Evolutionary conservation across 768 basidiomycete species (phyloP), one percentile per base, ranked within the genome.

Genomic region (Suillus bovinus): DNA sequence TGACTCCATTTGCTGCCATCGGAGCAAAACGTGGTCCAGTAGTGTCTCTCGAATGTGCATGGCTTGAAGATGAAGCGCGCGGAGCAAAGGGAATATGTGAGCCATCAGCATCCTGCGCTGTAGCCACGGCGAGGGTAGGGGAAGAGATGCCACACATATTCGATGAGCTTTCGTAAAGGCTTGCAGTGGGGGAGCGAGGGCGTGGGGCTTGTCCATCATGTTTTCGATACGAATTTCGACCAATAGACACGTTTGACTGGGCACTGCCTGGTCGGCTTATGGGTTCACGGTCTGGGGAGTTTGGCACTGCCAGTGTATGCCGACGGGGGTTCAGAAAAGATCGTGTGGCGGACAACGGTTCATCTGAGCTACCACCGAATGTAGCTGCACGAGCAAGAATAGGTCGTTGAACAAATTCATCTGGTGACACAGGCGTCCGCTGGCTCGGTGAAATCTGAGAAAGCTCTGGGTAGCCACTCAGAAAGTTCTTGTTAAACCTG

Each of bases 1-100:
- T 66, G 22, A 66, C 63, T 41, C 63, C 65, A 56, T 64, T 64
- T 20, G 65, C 63, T 39, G 65, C 61, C 65, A 66, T 66, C 13
- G 65, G 65, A 27, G 50, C 61, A 47, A 61, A 61, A 46, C 63
- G 65, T 36, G 65, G 65, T 36, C 63, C 65, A 58, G 36, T 14
- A 34, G 54, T 34, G 20, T 56, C 50, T 27, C 38, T 56, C 20
- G 55, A 56, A 56, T 38, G 17, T 6, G 24, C 39, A 10, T 56
- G 55, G 17, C 38, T 6, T 17, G 55, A 56, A 39, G 55, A 56
- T 41, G 55, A 39, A 41, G 38, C 5, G 17, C 55, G 55, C 11
- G 27, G 55, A 56, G 24, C 55, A 20, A 39, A 39, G 8, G 24
- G 38, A 39, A 13, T 38, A 6, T 39, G 55, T 11, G 55, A 56